These are phyloP conservation scores for Pleurozium schreberi DNA, from an alignment of 225 moss, liverwort and hornwort species.

Conservation along the genomic window DNA sequence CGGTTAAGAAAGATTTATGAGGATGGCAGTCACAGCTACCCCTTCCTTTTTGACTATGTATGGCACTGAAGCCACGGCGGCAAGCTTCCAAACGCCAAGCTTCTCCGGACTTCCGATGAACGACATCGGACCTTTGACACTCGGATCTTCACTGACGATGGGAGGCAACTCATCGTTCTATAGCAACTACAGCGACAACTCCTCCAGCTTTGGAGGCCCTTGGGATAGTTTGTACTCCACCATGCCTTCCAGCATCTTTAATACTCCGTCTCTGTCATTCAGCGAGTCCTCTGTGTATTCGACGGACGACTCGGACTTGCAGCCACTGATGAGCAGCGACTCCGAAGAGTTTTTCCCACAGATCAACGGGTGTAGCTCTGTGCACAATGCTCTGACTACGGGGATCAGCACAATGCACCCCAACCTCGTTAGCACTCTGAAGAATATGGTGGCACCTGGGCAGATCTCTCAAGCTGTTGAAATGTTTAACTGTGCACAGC, in stretches of 20 bases:
- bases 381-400: not conserved
- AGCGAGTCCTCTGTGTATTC: constrained; percentile 22
- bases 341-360: constrained; percentile 33
- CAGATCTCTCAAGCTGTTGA: not conserved
- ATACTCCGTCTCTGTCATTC: constrained; percentile 11
- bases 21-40: constrained; percentile 38
- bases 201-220: not conserved
- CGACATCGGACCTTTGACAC: constrained; percentile 8
- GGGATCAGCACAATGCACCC: constrained; percentile 67
- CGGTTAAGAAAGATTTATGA: not conserved
- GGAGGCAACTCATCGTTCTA: not conserved
- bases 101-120: constrained; percentile 1
- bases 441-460: constrained; percentile 43
- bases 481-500: not conserved
- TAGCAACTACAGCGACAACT: constrained; percentile 5
- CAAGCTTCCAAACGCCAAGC: not conserved
- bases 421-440: constrained; percentile 71
- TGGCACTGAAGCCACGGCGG: not conserved
- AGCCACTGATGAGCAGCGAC: constrained; percentile 5
- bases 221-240: constrained; percentile 11
- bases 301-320: constrained; percentile 17
- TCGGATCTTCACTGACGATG: constrained; percentile 2
- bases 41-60: constrained; percentile 15
- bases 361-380: constrained; percentile 23
- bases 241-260: not conserved